phyloP scores from a whole-genome alignment of 2,329 filamentous ascomycete species.

The Thielaviopsis euricoi region DNA sequence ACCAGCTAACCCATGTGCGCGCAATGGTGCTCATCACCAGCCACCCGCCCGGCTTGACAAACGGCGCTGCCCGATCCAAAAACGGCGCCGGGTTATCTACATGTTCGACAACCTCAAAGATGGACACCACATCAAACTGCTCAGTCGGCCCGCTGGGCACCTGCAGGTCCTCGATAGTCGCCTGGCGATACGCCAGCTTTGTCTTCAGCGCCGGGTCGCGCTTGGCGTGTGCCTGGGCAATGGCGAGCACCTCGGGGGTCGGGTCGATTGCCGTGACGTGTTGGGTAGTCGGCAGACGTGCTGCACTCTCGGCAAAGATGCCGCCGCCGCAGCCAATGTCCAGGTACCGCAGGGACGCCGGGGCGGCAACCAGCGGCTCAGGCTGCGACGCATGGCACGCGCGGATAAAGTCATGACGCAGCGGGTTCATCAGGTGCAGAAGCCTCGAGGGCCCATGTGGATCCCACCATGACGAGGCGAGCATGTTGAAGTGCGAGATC shows the following conservation, averaged over 20 bases:
- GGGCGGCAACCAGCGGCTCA: constrained; percentile 20
- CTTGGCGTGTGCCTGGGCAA: constrained; percentile 61
- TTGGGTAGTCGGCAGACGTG: constrained; percentile 44
- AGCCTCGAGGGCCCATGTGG: constrained; percentile 81
- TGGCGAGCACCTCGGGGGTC: constrained; percentile 51
- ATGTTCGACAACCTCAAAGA: constrained; percentile 95
- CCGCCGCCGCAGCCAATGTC: constrained; percentile 93
- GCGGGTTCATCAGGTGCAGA: constrained; percentile 93
- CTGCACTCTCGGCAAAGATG: constrained; percentile 83
- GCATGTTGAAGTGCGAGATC: constrained; percentile 83
- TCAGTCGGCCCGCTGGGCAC: constrained; percentile 22
- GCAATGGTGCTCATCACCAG: constrained; percentile 85
- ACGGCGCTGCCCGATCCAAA: constrained; percentile 51
- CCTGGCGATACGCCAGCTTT: constrained; percentile 58
- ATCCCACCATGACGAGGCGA: constrained; percentile 95
- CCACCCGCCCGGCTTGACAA: constrained; percentile 85
- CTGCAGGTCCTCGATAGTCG: constrained; percentile 55
- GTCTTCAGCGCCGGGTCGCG: constrained; percentile 50
- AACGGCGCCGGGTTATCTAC: constrained; percentile 63
- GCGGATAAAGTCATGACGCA: constrained; percentile 82
- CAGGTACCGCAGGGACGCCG: constrained; percentile 48
- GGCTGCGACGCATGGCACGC: constrained; percentile 45
- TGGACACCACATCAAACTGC: constrained; percentile 62
- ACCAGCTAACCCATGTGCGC: constrained; percentile 71
- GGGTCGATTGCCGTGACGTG: constrained; percentile 66